phyloP scores from a whole-genome alignment of 2,329 filamentous ascomycete genomes.

The Gremmenia infestans region DNA sequence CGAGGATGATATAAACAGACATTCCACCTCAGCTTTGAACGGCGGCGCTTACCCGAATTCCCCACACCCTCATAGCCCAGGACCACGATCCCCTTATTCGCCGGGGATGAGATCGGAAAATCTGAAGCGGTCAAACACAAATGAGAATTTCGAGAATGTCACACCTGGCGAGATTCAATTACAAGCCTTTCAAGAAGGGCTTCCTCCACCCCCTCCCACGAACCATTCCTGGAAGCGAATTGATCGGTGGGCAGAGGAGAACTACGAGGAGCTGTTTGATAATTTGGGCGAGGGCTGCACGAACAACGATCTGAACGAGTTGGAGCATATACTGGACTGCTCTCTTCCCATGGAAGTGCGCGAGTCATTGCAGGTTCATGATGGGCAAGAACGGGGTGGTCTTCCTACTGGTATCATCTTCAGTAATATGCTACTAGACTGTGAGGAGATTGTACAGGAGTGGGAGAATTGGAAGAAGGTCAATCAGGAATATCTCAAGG shows the following conservation, averaged over 20 bases:
- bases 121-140: conserved; percentile 55
- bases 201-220: conserved; percentile 83
- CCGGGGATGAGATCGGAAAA: conserved; percentile 81
- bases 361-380: conserved; percentile 84
- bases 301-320: conserved; percentile 89
- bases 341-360: conserved; percentile 89
- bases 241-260: conserved; percentile 87
- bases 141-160: conserved; percentile 64
- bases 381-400: conserved; percentile 95
- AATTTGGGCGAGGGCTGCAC: conserved; percentile 91
- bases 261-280: conserved; percentile 91
- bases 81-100: conserved; percentile 72
- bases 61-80: conserved; percentile 45
- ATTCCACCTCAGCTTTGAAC: conserved; percentile 45
- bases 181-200: conserved; percentile 90
- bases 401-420: conserved; percentile 90
- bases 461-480: conserved; percentile 96
- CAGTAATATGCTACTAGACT: conserved; percentile 90
- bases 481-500: conserved; percentile 74
- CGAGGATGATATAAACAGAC: conserved; percentile 57
- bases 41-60: conserved; percentile 52
- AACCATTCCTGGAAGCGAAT: conserved; percentile 91
- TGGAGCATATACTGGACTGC: conserved; percentile 94
- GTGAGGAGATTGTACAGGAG: conserved; percentile 96
- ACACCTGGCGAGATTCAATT: conserved; percentile 84